These are phyloP conservation scores for Fraxinus excelsior DNA, from an alignment of 257 asterid species.

Conservation along the genomic window DNA sequence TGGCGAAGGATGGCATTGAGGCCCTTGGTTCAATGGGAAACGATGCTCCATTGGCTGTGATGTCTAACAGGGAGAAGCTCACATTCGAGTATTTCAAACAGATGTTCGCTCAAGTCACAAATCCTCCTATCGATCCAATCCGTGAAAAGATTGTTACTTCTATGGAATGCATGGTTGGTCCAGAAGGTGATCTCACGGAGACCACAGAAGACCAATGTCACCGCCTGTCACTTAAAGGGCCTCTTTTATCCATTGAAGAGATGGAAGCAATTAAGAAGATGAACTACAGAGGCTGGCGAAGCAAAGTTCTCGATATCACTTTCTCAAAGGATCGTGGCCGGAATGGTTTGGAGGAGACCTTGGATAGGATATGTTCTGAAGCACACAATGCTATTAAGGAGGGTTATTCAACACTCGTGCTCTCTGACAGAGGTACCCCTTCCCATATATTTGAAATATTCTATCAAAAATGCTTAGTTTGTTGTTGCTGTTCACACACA, in stretches of 20 bases:
- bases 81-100: constrained; percentile 94
- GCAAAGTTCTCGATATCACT: constrained; percentile 91
- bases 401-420: constrained; percentile 84
- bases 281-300: constrained; percentile 95
- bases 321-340: constrained; percentile 66
- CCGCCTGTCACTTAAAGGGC: constrained; percentile 92
- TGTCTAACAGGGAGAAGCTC: constrained; percentile 95
- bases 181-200: constrained; percentile 99
- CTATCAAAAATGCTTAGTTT: neutral
- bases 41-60: constrained; percentile 97
- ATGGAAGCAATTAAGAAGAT: constrained; percentile 91
- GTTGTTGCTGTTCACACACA: neutral
- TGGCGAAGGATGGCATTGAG: constrained; percentile 96
- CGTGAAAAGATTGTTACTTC: constrained; percentile 99
- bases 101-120: constrained; percentile 99
- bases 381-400: constrained; percentile 87
- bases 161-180: constrained; percentile 97
- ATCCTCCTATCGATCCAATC: constrained; percentile 98
- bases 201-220: constrained; percentile 96
- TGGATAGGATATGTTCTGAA: constrained; percentile 86
- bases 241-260: constrained; percentile 78
- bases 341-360: constrained; percentile 91
- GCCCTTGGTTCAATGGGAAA: constrained; percentile 99
- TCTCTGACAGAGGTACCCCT: constrained; percentile 86
- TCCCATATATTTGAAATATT: constrained; percentile 9